Percentiles rank a stretch among this genome's conserved stretches.
phyloP scores from a whole-genome alignment of 176 grass and related monocot species.

The Dactylis glomerata region DNA sequence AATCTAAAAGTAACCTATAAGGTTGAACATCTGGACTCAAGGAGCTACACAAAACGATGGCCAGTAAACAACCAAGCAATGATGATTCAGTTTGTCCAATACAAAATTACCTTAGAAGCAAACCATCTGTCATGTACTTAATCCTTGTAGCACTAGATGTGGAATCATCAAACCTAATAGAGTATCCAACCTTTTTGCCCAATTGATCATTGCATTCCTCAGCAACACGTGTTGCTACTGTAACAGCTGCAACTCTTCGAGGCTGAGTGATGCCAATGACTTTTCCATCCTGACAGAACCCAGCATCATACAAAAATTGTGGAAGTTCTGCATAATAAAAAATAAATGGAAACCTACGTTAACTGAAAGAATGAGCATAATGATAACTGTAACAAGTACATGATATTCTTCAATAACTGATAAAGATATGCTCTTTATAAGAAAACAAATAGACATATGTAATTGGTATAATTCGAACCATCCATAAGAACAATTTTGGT shows the following conservation, averaged over 20 bases:
- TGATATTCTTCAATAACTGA: neutral
- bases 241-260: constrained; percentile 77
- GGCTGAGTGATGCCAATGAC: constrained; percentile 88
- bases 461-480: neutral
- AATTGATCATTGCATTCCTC: constrained; percentile 90
- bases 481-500: neutral
- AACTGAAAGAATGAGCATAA: neutral
- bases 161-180: constrained; percentile 86
- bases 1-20: neutral
- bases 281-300: constrained; percentile 74
- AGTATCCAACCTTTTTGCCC: constrained; percentile 88
- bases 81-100: neutral
- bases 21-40: neutral
- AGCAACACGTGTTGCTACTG: constrained; percentile 84
- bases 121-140: constrained; percentile 98
- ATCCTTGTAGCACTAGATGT: constrained; percentile 80
- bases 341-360: neutral
- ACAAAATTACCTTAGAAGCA: constrained; percentile 73
- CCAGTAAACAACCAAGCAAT: constrained; percentile 16
- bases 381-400: neutral
- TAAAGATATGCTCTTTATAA: neutral
- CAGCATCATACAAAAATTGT: constrained; percentile 75
- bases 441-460: neutral
- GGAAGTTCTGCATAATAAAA: constrained; percentile 66
- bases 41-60: constrained; percentile 3